phyloP scores from a whole-genome alignment of 2,329 filamentous ascomycete genomes.

The Fusarium paranaense region DNA sequence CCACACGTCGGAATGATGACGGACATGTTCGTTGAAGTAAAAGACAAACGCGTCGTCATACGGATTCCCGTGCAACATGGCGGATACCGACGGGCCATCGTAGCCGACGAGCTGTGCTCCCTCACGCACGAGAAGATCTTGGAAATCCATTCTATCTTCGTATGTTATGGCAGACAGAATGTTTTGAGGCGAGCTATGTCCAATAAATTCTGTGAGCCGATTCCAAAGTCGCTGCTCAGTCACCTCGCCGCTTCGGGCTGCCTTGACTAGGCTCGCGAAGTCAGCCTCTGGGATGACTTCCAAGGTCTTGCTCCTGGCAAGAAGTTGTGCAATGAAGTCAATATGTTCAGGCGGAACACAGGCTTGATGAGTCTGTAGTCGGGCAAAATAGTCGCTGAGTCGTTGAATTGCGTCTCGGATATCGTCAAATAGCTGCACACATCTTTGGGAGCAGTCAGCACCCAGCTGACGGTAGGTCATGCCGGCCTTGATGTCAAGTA shows the following conservation, averaged over 20 bases:
- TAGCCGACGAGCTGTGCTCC: background rate
- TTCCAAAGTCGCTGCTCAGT: background rate
- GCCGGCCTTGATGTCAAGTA: background rate
- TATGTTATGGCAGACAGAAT: background rate
- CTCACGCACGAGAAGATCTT: background rate
- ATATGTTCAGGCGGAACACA: background rate
- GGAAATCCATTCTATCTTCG: background rate
- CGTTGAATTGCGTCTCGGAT: background rate
- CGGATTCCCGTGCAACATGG: slow-evolving; percentile 4
- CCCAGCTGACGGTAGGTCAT: background rate
- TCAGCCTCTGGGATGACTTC: background rate
- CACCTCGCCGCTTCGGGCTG: background rate
- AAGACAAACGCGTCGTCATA: background rate
- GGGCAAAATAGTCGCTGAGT: background rate
- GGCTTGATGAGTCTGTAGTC: background rate
- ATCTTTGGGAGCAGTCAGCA: background rate
- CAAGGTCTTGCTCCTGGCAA: background rate
- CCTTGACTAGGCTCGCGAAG: background rate
- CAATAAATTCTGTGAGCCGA: background rate
- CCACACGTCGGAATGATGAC: slow-evolving; percentile 8
- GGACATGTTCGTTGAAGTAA: slow-evolving; percentile 12
- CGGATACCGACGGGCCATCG: background rate
- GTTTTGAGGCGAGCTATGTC: background rate
- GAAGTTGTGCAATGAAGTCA: background rate
- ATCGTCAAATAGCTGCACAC: background rate